phyloP scores from a whole-genome alignment of 768 basidiomycete genomes.

The Boletellus emodensis region DNA sequence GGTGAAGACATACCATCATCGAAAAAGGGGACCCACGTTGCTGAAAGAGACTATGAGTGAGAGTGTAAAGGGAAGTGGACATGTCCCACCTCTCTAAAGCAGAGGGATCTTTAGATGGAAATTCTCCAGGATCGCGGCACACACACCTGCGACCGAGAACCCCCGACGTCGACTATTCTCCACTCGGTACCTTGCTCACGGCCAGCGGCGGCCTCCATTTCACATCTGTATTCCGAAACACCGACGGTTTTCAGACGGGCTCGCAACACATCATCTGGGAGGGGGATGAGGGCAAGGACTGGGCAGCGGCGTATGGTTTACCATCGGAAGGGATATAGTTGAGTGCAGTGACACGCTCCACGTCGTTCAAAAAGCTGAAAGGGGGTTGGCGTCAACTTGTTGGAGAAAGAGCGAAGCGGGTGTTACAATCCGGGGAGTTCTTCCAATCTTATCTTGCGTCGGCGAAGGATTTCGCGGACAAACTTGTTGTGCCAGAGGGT shows the following conservation, averaged over 20 bases:
- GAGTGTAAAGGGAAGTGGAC: neutral
- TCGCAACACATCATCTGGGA: conserved; percentile 47
- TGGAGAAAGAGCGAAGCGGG: neutral
- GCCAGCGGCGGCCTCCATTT: conserved; percentile 62
- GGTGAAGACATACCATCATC: conserved; percentile 39
- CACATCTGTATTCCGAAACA: conserved; percentile 77
- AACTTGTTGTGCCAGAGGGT: conserved; percentile 43
- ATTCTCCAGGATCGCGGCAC: neutral
- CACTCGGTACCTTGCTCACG: conserved; percentile 50
- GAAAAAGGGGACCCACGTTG: conserved; percentile 54
- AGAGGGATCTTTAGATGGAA: conserved; percentile 4
- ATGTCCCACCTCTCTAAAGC: conserved; percentile 33
- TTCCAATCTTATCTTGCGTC: conserved; percentile 45
- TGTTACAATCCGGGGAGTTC: conserved; percentile 50
- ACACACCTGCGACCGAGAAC: conserved; percentile 48
- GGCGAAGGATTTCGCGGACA: conserved; percentile 40
- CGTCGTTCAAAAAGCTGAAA: conserved; percentile 45
- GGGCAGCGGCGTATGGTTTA: conserved; percentile 13
- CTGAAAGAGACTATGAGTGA: conserved; percentile 24
- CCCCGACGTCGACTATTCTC: conserved; percentile 54
- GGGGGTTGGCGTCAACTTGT: neutral
- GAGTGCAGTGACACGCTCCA: conserved; percentile 44
- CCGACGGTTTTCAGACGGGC: conserved; percentile 63
- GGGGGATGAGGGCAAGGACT: conserved; percentile 6
- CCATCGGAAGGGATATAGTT: conserved; percentile 47